Base-by-base conservation (phyloP, 108 stramenopile genomes). In the Pseudonitzschia delicatissima region DNA sequence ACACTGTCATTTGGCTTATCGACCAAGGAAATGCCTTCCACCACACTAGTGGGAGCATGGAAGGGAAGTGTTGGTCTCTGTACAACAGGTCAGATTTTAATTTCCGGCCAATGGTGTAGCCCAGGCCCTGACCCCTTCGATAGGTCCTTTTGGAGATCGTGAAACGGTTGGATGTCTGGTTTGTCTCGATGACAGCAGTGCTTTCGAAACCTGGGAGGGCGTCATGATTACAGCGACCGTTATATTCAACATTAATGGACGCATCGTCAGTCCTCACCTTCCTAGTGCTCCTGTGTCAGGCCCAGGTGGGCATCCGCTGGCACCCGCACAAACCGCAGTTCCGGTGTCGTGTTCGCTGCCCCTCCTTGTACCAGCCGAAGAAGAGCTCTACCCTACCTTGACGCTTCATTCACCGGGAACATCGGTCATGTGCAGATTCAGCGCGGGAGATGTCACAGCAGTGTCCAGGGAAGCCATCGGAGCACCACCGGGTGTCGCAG, bases 1-100 rank as follows among this genome's bases (percentile, higher is more conserved):
- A 82, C 88, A 17, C 63, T 98, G 49, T 84, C 90, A 17, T 82
- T 98, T 69, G 97, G 97, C 2, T 73, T 98, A 17, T 93, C 93
- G 20, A 98, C 96, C 4, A 79, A 88, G 40, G 97, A 98, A 76
- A 98, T 98, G 97, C 95, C 97, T 28, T 77, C 94, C 26, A 93
- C 93, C 69, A 94, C 96, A 13, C 80, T 96, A 7, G 97, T 98
- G 2, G 97, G 97, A 15, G 87, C 93, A 0, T 96, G 93, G 91
- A 91, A 90, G 67, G 91, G 94, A 29, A 89, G 88, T 40, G 84
- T 93, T 34, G 96, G 97, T 8, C 80, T 98, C 5, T 95, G 97
- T 72, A 89, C 87, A 7, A 95, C 93, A 11, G 97, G 97, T 2
- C 97, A 97, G 77, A 84, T 96, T 45, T 62, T 92, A 12, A 68